A percentile compares a stretch with the other conserved stretches of the same genome.
These are phyloP conservation scores for Alternaria panax DNA, from an alignment of 2,329 filamentous ascomycete genomes.

Conservation along the genomic window DNA sequence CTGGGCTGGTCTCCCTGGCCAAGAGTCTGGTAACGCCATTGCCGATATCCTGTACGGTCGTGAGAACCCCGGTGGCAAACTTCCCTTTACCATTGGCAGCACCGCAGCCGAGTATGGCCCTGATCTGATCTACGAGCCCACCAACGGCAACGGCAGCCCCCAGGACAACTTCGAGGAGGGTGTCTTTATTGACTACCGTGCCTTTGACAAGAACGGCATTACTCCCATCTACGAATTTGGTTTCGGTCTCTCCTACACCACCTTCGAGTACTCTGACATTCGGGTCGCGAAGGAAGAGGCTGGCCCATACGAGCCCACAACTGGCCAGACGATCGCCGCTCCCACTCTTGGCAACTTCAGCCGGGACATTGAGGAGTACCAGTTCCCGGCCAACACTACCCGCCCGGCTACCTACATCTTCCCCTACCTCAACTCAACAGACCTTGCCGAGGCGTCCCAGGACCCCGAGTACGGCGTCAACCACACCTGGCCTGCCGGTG, in stretches of 20 bases:
- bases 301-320: conserved; percentile 65
- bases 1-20: conserved; percentile 80
- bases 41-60: conserved; percentile 84
- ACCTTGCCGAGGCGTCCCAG: conserved; percentile 63
- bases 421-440: conserved; percentile 72
- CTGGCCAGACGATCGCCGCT: conserved; percentile 68
- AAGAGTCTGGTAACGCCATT: conserved; percentile 82
- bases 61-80: conserved; percentile 77
- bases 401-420: conserved; percentile 69
- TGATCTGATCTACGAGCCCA: conserved; percentile 71
- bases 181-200: conserved; percentile 81
- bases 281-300: conserved; percentile 61
- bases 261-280: conserved; percentile 76
- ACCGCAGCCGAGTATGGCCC: conserved; percentile 72
- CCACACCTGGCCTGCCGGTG: conserved; percentile 65
- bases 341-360: conserved; percentile 71
- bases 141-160: conserved; percentile 70
- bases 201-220: conserved; percentile 71
- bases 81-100: conserved; percentile 81
- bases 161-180: conserved; percentile 80
- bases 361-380: conserved; percentile 69
- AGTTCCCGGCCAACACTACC: conserved; percentile 69
- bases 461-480: conserved; percentile 68
- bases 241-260: conserved; percentile 81
- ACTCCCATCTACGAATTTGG: conserved; percentile 83